These are phyloP conservation scores for Naganishia cerealis DNA, from an alignment of 1,284 basidiomycete genomes.

Conservation along the genomic window DNA sequence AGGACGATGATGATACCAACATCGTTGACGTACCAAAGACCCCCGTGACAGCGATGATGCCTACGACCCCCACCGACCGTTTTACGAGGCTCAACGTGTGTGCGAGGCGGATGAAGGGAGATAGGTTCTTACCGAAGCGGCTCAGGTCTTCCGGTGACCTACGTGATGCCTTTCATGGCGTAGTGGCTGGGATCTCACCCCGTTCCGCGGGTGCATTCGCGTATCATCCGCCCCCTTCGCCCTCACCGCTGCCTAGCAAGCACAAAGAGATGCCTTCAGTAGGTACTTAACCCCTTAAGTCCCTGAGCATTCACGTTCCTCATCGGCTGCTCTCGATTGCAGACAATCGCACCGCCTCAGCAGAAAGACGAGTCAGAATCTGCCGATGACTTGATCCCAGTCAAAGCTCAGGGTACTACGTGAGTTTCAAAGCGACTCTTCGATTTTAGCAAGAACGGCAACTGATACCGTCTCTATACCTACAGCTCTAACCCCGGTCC, in stretches of 20 bases:
- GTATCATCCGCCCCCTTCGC: neutral
- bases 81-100: constrained; percentile 21
- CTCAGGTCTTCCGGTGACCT: neutral
- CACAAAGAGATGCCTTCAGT: neutral
- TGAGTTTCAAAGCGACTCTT: neutral
- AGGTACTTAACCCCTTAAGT: neutral
- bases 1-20: constrained; percentile 3
- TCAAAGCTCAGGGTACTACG: neutral
- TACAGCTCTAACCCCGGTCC: neutral
- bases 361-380: neutral
- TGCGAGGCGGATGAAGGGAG: constrained; percentile 10
- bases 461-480: neutral
- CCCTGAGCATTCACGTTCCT: too few relatives aligned
- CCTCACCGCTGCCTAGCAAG: neutral
- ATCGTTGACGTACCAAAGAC: constrained; percentile 13
- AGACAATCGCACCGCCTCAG: neutral
- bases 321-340: neutral
- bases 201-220: neutral
- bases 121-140: constrained; percentile 10
- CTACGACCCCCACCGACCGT: constrained; percentile 17
- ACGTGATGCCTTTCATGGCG: neutral
- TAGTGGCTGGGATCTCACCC: neutral
- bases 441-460: neutral
- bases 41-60: constrained; percentile 3
- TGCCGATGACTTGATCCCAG: neutral